A percentile compares a stretch with the other conserved stretches of the same genome.
Conservation (phyloP, 2,329 filamentous ascomycete genomes). For the Ustulina deusta region DNA sequence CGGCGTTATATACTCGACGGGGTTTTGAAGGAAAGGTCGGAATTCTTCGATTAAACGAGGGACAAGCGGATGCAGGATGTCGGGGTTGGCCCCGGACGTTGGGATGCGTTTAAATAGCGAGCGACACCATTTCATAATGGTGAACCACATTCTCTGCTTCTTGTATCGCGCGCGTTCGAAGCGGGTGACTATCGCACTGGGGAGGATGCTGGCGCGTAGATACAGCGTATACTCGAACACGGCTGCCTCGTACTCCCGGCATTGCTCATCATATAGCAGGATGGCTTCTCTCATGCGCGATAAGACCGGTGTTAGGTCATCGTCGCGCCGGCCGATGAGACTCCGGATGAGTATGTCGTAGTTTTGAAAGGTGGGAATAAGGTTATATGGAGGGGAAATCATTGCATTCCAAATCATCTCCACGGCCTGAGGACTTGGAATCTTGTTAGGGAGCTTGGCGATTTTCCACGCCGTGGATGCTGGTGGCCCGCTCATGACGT, state of each 20-base stretch:
- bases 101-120: slow-evolving; percentile 39
- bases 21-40: slow-evolving; percentile 57
- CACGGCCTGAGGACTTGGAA: slow-evolving; percentile 59
- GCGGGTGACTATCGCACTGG: slow-evolving; percentile 33
- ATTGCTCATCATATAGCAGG: slow-evolving; percentile 47
- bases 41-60: slow-evolving; percentile 62
- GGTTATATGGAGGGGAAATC: slow-evolving; percentile 66
- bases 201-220: slow-evolving; percentile 42
- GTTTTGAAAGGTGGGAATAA: slow-evolving; percentile 68
- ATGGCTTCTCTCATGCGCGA: slow-evolving; percentile 48
- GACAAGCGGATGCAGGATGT: slow-evolving; percentile 48
- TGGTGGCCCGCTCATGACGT: slow-evolving; percentile 62
- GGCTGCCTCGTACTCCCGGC: slow-evolving; percentile 43
- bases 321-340: slow-evolving; percentile 35
- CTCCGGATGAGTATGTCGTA: slow-evolving; percentile 64
- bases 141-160: slow-evolving; percentile 52
- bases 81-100: slow-evolving; percentile 17
- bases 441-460: slow-evolving; percentile 48
- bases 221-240: slow-evolving; percentile 46
- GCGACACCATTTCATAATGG: slow-evolving; percentile 48
- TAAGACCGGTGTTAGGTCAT: slow-evolving; percentile 38
- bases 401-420: slow-evolving; percentile 69
- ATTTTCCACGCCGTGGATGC: slow-evolving; percentile 54
- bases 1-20: slow-evolving; percentile 52
- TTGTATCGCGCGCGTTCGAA: slow-evolving; percentile 46